Percentiles rank a stretch among this genome's conserved stretches.
phyloP scores from a whole-genome alignment of 2,329 filamentous ascomycete genomes.

The Fusarium palustre region DNA sequence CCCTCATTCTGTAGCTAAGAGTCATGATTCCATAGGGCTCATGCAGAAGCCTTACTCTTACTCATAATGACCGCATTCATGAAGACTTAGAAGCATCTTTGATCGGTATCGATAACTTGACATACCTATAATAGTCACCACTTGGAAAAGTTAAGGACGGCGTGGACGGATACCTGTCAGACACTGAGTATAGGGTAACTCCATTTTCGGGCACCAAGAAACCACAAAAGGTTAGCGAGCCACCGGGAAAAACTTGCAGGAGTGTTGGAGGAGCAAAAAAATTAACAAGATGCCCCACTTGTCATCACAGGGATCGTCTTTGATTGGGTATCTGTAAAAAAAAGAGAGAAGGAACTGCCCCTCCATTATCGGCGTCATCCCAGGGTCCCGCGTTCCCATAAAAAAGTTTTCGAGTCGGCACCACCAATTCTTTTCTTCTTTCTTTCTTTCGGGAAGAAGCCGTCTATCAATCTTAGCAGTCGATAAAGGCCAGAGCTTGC shows the following conservation, averaged over 20 bases:
- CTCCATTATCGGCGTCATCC: constrained; percentile 28
- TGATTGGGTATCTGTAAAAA: neutral
- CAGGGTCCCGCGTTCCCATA: constrained; percentile 46
- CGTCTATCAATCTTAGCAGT: constrained; percentile 56
- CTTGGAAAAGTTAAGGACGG: no score
- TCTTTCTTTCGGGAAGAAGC: constrained; percentile 67
- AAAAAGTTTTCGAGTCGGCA: constrained; percentile 57
- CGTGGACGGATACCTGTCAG: no score
- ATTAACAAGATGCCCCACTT: constrained; percentile 4
- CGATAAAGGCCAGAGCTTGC: constrained; percentile 49
- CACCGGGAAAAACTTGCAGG: constrained; percentile 2
- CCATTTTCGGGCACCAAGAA: neutral
- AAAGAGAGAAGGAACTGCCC: constrained; percentile 28
- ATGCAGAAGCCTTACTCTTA: no score
- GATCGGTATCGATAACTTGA: no score
- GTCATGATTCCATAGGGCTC: no score
- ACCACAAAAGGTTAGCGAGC: constrained; percentile 23
- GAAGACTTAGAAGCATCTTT: no score
- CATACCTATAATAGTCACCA: no score
- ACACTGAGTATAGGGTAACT: neutral
- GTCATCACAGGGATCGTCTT: neutral
- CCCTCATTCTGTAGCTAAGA: no score
- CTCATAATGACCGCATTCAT: no score
- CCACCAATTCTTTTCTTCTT: constrained; percentile 54
- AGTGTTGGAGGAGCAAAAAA: neutral